These are phyloP conservation scores for Smittium mucronatum DNA, from an alignment of 371 early-diverging fungal genomes.

Conservation along the genomic window DNA sequence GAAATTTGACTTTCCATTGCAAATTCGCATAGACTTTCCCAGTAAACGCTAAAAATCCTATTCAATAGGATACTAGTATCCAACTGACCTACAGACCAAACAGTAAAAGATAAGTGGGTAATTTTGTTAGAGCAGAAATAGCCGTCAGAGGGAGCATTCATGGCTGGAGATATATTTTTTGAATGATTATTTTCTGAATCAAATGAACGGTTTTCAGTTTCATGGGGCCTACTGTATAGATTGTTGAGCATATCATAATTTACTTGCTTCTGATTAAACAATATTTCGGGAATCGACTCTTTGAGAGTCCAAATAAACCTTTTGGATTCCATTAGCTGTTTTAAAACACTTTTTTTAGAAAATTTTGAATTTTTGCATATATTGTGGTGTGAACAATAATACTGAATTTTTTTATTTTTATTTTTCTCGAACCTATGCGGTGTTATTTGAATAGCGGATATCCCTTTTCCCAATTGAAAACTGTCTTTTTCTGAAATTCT, in stretches of 20 bases:
- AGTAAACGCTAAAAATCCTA: not conserved
- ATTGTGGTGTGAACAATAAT: too few species aligned
- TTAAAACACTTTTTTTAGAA: not conserved
- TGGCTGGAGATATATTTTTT: too few species aligned
- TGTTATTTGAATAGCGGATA: not conserved
- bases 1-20: not conserved
- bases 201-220: too few species aligned
- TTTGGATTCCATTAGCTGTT: not conserved
- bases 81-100: not conserved
- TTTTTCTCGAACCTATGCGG: not conserved
- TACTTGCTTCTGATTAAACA: not conserved
- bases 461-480: not conserved
- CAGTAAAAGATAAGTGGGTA: not conserved
- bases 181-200: too few species aligned
- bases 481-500: not conserved
- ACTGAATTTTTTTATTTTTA: not conserved
- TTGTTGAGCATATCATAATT: too few species aligned
- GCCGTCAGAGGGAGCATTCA: too few species aligned
- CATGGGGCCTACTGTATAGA: too few species aligned
- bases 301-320: not conserved
- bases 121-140: too few species aligned
- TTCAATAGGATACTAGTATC: not conserved
- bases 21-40: not conserved
- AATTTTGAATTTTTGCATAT: not conserved
- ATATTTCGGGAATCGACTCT: not conserved